Base-by-base conservation (phyloP, 768 basidiomycete species). In the Suillus subaureus region DNA sequence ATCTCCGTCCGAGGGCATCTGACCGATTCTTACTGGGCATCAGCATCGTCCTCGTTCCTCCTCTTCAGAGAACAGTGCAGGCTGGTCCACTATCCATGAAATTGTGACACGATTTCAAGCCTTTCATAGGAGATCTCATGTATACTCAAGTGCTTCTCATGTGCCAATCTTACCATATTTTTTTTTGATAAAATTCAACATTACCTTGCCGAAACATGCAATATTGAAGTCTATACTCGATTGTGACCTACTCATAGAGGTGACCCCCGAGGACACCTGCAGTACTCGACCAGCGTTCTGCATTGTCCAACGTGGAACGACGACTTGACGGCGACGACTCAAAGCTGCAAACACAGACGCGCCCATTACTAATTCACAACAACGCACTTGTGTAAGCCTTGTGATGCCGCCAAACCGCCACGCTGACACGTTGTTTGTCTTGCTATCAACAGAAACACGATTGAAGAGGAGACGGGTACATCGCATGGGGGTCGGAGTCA, bases 131-230 rank as follows among this genome's bases (percentile, higher is more conserved):
- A n/a, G n/a, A n/a, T n/a, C 37, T 55, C 18, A 28, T 69, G 69
- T 70, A 66, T 60, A 61, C 73, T 37, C 54, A 73, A 21, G 68
- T 45, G 33, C 54, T 74, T 33, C 61, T 71, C 18, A 71, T n/a
- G 72, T 43, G 39, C 40, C 16, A 35, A 31, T 43, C 54, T 28
- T 16, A 37, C 66, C 64, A 58, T 61, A 6, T 73, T 69, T 63
- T n/a, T n/a, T n/a, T 65, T 73, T 6, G 69, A 71, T 60, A 66
- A 64, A 63, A 63, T 71, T 7, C 67, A 68, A 42, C 61, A 67
- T 16, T 60, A 66, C 51, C 64, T 74, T 8, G 40, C 40, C 6
- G n/a, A 43, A 12, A 42, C 33, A 28, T 68, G 70, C 49, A 64
- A 67, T 21, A 47, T 70, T 45, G 47, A 67, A 23, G 37, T 69